phyloP scores from a whole-genome alignment of 2,329 filamentous ascomycete species.

The Fusarium oxysporum region DNA sequence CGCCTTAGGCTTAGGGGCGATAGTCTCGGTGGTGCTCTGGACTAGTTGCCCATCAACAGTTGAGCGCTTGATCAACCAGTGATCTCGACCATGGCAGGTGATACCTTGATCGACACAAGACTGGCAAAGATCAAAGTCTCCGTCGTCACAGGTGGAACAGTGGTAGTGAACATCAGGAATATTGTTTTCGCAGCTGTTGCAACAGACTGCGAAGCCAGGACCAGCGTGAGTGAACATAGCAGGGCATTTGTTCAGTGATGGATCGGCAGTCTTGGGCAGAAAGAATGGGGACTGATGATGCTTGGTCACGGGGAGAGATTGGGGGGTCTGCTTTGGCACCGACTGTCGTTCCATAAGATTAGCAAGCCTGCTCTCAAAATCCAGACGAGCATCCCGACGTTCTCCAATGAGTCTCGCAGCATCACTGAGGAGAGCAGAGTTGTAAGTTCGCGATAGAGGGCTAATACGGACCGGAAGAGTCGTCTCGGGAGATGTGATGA shows the following conservation, averaged over 20 bases:
- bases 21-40: slow-evolving; percentile 86
- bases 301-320: neutral
- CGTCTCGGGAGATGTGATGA: slow-evolving; percentile 30
- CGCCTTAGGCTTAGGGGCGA: slow-evolving; percentile 69
- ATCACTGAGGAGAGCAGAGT: slow-evolving; percentile 44
- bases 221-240: slow-evolving; percentile 30
- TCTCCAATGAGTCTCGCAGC: slow-evolving; percentile 43
- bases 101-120: slow-evolving; percentile 80
- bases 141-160: slow-evolving; percentile 91
- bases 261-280: neutral
- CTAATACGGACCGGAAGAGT: slow-evolving; percentile 42
- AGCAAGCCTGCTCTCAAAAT: slow-evolving; percentile 46
- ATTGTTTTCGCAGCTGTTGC: slow-evolving; percentile 86
- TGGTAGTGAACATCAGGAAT: slow-evolving; percentile 91
- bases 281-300: slow-evolving; percentile 12
- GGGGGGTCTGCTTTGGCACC: slow-evolving; percentile 8
- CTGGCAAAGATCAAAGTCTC: slow-evolving; percentile 93
- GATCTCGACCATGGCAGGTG: slow-evolving; percentile 80
- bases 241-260: neutral
- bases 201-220: slow-evolving; percentile 82
- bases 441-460: slow-evolving; percentile 45
- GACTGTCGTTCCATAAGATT: slow-evolving; percentile 43
- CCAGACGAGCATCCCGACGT: slow-evolving; percentile 36
- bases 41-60: slow-evolving; percentile 82
- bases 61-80: slow-evolving; percentile 95